Conservation (phyloP, 1,284 basidiomycete species). For the Coniophora puteana region DNA sequence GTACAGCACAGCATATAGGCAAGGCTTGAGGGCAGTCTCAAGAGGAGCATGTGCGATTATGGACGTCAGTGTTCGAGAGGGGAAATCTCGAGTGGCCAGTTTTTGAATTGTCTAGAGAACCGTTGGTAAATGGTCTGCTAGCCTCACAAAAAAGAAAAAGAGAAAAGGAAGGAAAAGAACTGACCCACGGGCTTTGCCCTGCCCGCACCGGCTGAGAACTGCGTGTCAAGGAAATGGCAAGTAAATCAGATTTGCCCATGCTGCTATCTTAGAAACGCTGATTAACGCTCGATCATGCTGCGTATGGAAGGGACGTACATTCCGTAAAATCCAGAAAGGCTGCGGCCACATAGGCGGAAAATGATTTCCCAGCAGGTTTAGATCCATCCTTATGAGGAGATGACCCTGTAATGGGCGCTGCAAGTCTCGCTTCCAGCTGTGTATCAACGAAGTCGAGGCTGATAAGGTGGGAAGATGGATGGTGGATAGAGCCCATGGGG, state of each 20-base stretch:
- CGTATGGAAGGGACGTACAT: constrained; percentile 40
- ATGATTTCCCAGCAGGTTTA: no score
- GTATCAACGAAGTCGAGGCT: constrained; percentile 44
- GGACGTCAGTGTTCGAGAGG: constrained; percentile 38
- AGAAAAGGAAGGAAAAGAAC: constrained; percentile 1
- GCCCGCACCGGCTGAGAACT: constrained; percentile 13
- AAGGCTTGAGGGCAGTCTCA: constrained; percentile 17
- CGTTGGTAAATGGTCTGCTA: constrained; percentile 8
- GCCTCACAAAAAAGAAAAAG: no score
- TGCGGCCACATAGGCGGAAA: constrained; percentile 44
- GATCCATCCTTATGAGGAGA: constrained; percentile 6
- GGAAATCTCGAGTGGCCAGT: constrained; percentile 37
- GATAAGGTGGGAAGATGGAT: constrained; percentile 34
- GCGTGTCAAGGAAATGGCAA: constrained; percentile 35
- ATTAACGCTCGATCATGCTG: no score
- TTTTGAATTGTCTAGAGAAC: constrained; percentile 28
- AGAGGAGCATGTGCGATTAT: constrained; percentile 27
- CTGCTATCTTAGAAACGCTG: constrained; percentile 34
- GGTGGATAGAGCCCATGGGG: constrained; percentile 41
- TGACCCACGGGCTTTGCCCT: constrained; percentile 29
- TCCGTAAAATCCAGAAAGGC: constrained; percentile 57
- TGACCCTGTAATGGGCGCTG: no score
- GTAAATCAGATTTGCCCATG: constrained; percentile 45
- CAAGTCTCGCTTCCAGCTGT: no score
- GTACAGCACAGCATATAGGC: constrained; percentile 40